Evolutionary conservation across 495 filamentous ascomycete genomes (phyloP), one percentile per base, ranked within the genome.

Genomic region (Monascus purpureus): DNA sequence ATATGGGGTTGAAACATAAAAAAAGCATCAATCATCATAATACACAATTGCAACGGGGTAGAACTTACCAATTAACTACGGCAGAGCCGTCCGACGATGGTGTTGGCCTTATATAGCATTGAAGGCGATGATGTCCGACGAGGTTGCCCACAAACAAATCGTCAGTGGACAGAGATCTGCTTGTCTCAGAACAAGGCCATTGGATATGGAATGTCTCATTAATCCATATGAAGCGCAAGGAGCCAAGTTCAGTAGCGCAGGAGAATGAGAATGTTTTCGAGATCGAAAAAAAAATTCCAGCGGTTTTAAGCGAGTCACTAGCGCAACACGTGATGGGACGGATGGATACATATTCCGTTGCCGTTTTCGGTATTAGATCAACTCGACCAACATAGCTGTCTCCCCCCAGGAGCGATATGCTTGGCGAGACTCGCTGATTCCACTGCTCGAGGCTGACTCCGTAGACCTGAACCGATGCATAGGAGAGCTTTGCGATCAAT

Each of bases 1-100:
- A 57, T 47, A 59, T 59, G 55, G 49, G 55, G 53, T 59, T 59
- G 53, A 59, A 57, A 59, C 52, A 59, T 49, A 55, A 37, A 50
- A 45, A 40, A 50, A 36, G 49, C 53, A 57, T 45, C 47, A 45
- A 51, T 55, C 53, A 59, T 57, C 50, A 49, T 50, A 14, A 7
- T n/a, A n/a, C n/a, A n/a, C n/a, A n/a, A 22, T 22, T 22, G 20
- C 9, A 22, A 22, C 9, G 20, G 20, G 20, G 20, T 5, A 22
- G 20, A 22, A 22, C 9, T 22, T 9, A 22, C 5, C 4, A 22
- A 4, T 5, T 22, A 9, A 22, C 20, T n/a, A n/a, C n/a, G n/a
- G n/a, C n/a, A n/a, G n/a, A n/a, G n/a, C n/a, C n/a, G n/a, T n/a
- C n/a, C n/a, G n/a, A n/a, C n/a, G n/a, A n/a, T n/a, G n/a, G n/a